These are phyloP conservation scores for Haberlea rhodopensis DNA, from an alignment of 257 asterid species.

Conservation along the genomic window DNA sequence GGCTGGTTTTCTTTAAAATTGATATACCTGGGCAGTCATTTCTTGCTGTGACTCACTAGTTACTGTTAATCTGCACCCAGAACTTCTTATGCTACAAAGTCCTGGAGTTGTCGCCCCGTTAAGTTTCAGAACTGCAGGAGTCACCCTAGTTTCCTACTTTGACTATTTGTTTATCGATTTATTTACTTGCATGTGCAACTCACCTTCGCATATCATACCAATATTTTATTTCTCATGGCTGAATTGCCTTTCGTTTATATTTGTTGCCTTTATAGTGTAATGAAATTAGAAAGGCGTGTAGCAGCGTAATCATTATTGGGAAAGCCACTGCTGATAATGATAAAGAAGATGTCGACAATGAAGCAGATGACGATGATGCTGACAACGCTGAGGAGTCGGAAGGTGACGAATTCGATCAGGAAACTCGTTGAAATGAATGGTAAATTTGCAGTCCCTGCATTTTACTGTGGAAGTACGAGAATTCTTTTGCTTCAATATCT, in stretches of 20 bases:
- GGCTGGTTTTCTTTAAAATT: background rate
- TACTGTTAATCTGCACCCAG: too few relatives aligned
- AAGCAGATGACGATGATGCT: constrained; percentile 86
- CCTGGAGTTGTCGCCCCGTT: background rate
- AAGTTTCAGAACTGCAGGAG: background rate
- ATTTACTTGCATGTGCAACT: background rate
- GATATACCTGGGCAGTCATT: too few relatives aligned
- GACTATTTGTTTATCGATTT: too few relatives aligned
- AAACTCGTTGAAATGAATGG: constrained; percentile 52
- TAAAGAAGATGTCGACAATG: constrained; percentile 82
- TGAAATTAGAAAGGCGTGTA: constrained; percentile 73
- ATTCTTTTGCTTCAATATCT: background rate
- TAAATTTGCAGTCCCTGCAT: background rate
- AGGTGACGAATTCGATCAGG: constrained; percentile 96
- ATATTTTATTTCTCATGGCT: background rate
- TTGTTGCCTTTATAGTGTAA: constrained; percentile 44
- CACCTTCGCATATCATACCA: background rate
- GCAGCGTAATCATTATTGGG: constrained; percentile 64
- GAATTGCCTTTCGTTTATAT: background rate
- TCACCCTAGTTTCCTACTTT: too few relatives aligned
- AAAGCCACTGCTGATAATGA: constrained; percentile 64
- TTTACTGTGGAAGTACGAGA: background rate
- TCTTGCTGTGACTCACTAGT: too few relatives aligned
- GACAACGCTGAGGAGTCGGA: constrained; percentile 91
- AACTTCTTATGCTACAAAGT: background rate